phyloP scores from a whole-genome alignment of 768 basidiomycete species.

The Filobasidium floriforme region DNA sequence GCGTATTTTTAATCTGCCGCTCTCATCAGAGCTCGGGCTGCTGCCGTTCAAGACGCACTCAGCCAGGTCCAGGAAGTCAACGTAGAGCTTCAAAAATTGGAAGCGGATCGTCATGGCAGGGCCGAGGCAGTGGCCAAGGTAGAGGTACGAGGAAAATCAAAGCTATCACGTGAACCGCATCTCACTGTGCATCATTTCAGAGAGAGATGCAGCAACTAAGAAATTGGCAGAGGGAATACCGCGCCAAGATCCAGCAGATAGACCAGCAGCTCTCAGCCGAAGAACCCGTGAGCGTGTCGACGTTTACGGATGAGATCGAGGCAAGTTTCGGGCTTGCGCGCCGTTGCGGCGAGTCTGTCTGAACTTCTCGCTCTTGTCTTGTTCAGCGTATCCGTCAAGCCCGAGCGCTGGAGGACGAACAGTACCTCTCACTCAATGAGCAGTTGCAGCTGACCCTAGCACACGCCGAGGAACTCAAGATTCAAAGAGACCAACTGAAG shows the following conservation, averaged over 20 bases:
- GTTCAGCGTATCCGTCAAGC: not conserved
- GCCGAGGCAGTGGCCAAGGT: not conserved
- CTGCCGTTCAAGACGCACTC: not conserved
- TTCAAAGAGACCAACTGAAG: not conserved
- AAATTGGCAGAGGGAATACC: not conserved
- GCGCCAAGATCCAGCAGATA: not conserved
- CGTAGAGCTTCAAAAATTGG: not conserved
- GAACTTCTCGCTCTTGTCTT: not conserved
- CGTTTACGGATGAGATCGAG: slow-evolving; percentile 53
- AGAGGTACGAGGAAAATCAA: not conserved
- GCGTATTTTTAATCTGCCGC: too few species aligned
- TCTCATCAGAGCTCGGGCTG: not conserved
- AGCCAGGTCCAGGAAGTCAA: not conserved
- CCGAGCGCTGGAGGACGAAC: not conserved
- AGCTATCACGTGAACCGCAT: not conserved
- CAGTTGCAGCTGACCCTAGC: not conserved
- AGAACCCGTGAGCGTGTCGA: slow-evolving; percentile 58
- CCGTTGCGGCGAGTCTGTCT: not conserved
- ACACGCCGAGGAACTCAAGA: not conserved
- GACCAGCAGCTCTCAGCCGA: slow-evolving; percentile 50
- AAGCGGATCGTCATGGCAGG: not conserved
- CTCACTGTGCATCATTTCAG: not conserved
- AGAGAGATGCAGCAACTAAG: not conserved
- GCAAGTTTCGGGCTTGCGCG: slow-evolving; percentile 44
- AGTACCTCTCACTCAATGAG: not conserved